Conservation (phyloP, 495 filamentous ascomycete species). For the Hyaloscypha finlandica region DNA sequence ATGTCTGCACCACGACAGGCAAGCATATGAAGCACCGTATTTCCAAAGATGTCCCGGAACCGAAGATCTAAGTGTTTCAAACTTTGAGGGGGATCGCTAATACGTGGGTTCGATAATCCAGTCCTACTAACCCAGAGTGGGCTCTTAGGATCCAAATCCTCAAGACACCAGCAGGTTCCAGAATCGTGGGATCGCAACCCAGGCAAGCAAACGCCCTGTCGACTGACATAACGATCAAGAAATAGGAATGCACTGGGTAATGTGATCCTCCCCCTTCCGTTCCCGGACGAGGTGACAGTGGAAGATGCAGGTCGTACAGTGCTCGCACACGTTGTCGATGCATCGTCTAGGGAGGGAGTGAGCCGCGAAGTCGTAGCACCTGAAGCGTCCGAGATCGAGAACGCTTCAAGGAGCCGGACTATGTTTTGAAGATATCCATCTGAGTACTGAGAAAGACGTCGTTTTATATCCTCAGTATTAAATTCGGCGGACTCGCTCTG, state of each 20-base stretch:
- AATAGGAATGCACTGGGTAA: constrained; percentile 3
- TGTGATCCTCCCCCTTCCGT: not conserved
- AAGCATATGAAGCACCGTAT: constrained; percentile 47
- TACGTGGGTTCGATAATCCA: not conserved
- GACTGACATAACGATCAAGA: not conserved
- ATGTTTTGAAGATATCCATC: not conserved
- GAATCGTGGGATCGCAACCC: constrained; percentile 3
- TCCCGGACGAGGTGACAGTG: not conserved
- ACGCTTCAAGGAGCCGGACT: not conserved
- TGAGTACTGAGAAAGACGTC: not conserved
- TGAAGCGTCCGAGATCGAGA: not conserved
- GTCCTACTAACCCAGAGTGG: constrained; percentile 3
- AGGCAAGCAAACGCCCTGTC: constrained; percentile 5
- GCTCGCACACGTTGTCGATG: not conserved
- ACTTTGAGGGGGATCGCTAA: not conserved
- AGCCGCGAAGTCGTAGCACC: not conserved
- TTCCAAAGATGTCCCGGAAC: constrained; percentile 42
- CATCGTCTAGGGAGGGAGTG: not conserved
- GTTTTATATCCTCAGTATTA: not conserved
- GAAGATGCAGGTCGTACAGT: not conserved
- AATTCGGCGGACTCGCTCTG: not conserved
- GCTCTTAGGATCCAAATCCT: not conserved
- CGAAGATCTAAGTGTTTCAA: constrained; percentile 27
- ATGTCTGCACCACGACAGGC: constrained; percentile 30
- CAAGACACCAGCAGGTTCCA: constrained; percentile 3